Conservation (phyloP, 164 flowering plant genomes). For the Amborella trichopoda region DNA sequence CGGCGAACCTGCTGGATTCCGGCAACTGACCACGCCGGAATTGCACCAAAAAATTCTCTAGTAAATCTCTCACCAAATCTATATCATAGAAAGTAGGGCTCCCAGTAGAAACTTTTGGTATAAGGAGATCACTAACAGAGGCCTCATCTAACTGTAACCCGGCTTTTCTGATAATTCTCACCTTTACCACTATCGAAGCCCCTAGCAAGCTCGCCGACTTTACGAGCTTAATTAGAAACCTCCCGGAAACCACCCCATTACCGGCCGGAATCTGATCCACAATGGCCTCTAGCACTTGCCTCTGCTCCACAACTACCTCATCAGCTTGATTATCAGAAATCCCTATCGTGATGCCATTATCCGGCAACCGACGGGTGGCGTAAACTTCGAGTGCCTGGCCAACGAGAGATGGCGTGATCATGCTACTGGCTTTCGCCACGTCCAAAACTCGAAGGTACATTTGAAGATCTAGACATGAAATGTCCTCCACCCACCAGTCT, state of each 20-base stretch:
- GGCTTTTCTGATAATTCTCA: conserved; percentile 50
- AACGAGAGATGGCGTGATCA: conserved; percentile 57
- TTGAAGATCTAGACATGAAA: conserved; percentile 38
- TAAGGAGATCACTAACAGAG: conserved; percentile 37
- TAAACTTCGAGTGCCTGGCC: conserved; percentile 93
- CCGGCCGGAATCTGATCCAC: conserved; percentile 71
- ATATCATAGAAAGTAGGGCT: conserved; percentile 29
- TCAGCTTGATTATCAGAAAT: conserved; percentile 21
- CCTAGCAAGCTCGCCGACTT: conserved; percentile 35
- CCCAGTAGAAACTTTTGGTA: conserved; percentile 25
- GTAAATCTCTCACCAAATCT: conserved; percentile 38
- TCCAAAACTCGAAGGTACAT: not conserved
- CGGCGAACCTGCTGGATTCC: not conserved
- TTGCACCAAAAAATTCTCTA: conserved; percentile 41
- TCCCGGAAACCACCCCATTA: conserved; percentile 50
- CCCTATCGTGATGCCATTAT: conserved; percentile 16
- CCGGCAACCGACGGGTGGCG: conserved; percentile 61
- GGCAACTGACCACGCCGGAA: conserved; percentile 28
- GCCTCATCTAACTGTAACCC: conserved; percentile 65
- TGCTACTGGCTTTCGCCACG: conserved; percentile 19
- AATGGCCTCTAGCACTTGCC: conserved; percentile 42
- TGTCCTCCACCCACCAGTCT: conserved; percentile 98
- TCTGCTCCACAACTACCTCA: conserved; percentile 18
- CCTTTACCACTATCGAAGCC: conserved; percentile 40
- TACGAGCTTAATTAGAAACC: conserved; percentile 64